These are phyloP conservation scores for Sanguinoderma infundibulare DNA, from an alignment of 1,284 basidiomycete species.

Conservation along the genomic window DNA sequence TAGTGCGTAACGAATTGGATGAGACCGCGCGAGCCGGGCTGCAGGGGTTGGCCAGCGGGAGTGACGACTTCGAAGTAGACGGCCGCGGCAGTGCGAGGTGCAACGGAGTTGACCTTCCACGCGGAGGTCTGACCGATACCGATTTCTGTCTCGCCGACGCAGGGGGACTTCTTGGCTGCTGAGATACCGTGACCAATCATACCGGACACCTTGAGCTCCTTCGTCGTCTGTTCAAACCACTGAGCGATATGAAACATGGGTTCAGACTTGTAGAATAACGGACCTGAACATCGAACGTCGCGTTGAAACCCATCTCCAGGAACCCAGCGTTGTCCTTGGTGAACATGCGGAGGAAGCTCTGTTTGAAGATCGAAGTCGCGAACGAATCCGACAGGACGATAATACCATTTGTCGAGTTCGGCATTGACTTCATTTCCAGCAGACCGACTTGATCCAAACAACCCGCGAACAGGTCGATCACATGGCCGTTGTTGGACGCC, in stretches of 20 bases:
- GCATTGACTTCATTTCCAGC: conserved; percentile 95
- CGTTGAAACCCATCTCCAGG: conserved; percentile 98
- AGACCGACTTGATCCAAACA: conserved; percentile 98
- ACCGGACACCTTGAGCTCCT: conserved; percentile 98
- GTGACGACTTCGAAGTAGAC: conserved; percentile 99
- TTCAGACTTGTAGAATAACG: conserved; percentile 22
- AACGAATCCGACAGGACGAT: conserved; percentile 98
- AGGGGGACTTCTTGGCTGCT: conserved; percentile 94
- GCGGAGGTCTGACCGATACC: conserved; percentile 99
- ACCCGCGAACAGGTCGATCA: conserved; percentile 95
- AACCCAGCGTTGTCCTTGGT: conserved; percentile 93
- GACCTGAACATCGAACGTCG: conserved; percentile 97
- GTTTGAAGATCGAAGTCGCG: conserved; percentile 98
- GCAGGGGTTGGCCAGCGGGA: conserved; percentile 94
- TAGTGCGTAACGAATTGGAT: conserved; percentile 99
- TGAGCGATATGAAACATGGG: not conserved
- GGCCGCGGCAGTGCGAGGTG: conserved; percentile 87
- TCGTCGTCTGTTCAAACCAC: conserved; percentile 77
- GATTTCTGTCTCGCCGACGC: conserved; percentile 99
- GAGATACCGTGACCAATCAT: conserved; percentile 98
- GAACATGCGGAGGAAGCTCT: conserved; percentile 94
- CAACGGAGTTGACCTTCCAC: conserved; percentile 96
- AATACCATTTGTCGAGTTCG: conserved; percentile 95
- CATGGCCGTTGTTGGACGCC: conserved; percentile 93
- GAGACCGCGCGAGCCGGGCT: conserved; percentile 91